These are phyloP conservation scores for Pseudogymnoascus verrucosus DNA, from an alignment of 2,329 filamentous ascomycete genomes.

Conservation along the genomic window DNA sequence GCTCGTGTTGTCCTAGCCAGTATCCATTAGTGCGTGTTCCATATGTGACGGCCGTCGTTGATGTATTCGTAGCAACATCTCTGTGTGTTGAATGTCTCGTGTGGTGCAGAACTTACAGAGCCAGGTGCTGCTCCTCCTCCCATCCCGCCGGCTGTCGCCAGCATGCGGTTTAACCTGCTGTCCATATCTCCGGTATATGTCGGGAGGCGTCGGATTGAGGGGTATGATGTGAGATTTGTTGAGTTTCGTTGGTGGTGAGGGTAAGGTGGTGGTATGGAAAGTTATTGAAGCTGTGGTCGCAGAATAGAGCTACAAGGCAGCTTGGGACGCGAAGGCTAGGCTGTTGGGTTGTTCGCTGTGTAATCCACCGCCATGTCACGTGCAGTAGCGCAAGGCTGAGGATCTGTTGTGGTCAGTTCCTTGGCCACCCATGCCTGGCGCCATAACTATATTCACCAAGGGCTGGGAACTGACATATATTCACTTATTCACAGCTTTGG, in stretches of 20 bases:
- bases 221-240: neutral
- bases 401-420: neutral
- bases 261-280: slow-evolving; percentile 1
- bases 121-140: slow-evolving; percentile 49
- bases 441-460: neutral
- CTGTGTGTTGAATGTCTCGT: neutral
- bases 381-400: slow-evolving; percentile 7
- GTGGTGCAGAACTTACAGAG: slow-evolving; percentile 41
- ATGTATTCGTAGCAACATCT: neutral
- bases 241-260: neutral
- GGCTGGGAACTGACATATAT: neutral
- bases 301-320: slow-evolving; percentile 10
- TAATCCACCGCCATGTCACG: slow-evolving; percentile 8
- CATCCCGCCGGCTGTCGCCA: slow-evolving; percentile 67
- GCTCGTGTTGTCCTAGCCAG: slow-evolving; percentile 68
- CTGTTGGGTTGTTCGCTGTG: slow-evolving; percentile 2
- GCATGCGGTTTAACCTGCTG: slow-evolving; percentile 72
- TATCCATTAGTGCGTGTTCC: neutral
- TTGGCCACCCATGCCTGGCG: neutral
- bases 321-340: slow-evolving; percentile 8
- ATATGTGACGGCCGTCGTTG: neutral
- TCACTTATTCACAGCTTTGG: neutral
- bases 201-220: slow-evolving; percentile 8
- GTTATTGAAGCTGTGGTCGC: slow-evolving; percentile 1
- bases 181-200: slow-evolving; percentile 54